Evolutionary conservation across 1,284 basidiomycete genomes (phyloP).

Genomic region (Amylostereum areolatum): DNA sequence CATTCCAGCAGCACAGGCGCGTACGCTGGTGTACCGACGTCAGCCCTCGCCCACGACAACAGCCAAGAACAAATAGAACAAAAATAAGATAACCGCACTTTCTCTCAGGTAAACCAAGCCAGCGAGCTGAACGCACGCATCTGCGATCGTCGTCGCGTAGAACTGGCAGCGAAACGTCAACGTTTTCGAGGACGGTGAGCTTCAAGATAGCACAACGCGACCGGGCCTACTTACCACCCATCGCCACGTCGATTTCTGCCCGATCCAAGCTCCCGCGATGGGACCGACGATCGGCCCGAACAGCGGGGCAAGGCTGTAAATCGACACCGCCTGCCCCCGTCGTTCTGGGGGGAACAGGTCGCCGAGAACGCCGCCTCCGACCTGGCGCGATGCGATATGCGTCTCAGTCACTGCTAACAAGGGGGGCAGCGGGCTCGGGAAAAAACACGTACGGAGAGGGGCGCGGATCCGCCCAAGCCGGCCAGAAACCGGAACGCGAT

Average conservation of each 20-base stretch:
- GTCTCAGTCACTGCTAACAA: not conserved
- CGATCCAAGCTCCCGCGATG: slow-evolving; percentile 33
- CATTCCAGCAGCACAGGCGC: slow-evolving; percentile 30
- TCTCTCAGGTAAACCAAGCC: slow-evolving; percentile 59
- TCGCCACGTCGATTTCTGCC: slow-evolving; percentile 31
- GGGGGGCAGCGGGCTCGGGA: not conserved
- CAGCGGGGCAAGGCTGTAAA: slow-evolving; percentile 63
- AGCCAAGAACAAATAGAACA: too few species aligned
- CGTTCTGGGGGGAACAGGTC: slow-evolving; percentile 68
- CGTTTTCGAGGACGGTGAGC: slow-evolving; percentile 35
- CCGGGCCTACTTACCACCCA: slow-evolving; percentile 30
- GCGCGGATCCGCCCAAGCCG: slow-evolving; percentile 57
- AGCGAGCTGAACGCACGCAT: slow-evolving; percentile 40
- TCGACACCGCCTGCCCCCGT: slow-evolving; percentile 59
- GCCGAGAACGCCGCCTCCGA: slow-evolving; percentile 63
- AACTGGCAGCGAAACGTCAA: slow-evolving; percentile 68
- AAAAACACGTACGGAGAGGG: slow-evolving; percentile 37
- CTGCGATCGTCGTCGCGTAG: slow-evolving; percentile 53
- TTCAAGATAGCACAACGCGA: too few species aligned
- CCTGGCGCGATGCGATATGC: too few species aligned
- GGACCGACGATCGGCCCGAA: slow-evolving; percentile 64
- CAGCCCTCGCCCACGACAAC: slow-evolving; percentile 5
- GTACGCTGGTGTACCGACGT: not conserved
- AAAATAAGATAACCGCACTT: too few species aligned
- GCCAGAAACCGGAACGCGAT: slow-evolving; percentile 60